A percentile compares a stretch with the other conserved stretches of the same genome.
These are phyloP conservation scores for Meyerozyma smithsonii DNA, from an alignment of 1,139 yeast genomes.

Conservation along the genomic window DNA sequence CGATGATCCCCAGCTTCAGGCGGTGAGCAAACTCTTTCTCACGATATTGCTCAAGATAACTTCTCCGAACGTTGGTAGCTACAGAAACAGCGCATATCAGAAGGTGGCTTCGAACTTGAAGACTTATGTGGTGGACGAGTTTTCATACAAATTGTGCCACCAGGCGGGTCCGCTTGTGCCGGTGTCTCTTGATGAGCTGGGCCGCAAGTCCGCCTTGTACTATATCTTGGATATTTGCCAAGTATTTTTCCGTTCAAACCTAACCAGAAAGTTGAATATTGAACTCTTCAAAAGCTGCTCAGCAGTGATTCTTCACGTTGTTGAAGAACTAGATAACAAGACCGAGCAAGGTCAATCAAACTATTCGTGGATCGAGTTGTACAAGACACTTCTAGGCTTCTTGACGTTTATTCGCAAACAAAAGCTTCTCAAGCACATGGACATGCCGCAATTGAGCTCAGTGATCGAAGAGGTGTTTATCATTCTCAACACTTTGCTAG, in stretches of 20 bases:
- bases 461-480: background rate
- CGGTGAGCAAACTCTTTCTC: constrained; percentile 22
- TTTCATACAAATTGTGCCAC: constrained; percentile 39
- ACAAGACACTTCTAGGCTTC: background rate
- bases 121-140: constrained; percentile 29
- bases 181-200: constrained; percentile 18
- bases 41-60: constrained; percentile 22
- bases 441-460: background rate
- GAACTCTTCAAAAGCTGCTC: constrained; percentile 25
- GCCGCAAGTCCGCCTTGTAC: constrained; percentile 26
- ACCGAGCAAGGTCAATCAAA: background rate
- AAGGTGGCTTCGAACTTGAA: constrained; percentile 13
- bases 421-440: background rate
- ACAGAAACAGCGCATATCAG: background rate
- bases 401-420: background rate
- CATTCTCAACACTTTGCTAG: background rate
- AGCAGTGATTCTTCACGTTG: constrained; percentile 20
- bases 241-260: constrained; percentile 34
- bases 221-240: constrained; percentile 37
- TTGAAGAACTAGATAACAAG: constrained; percentile 10
- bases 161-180: constrained; percentile 35
- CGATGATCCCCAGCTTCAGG: constrained; percentile 18
- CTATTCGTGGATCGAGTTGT: constrained; percentile 3
- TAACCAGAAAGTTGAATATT: constrained; percentile 31
- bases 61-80: constrained; percentile 10